Percentiles rank a stretch among this genome's conserved stretches.
phyloP scores from a whole-genome alignment of 768 basidiomycete genomes.

The Boletellus ananas region DNA sequence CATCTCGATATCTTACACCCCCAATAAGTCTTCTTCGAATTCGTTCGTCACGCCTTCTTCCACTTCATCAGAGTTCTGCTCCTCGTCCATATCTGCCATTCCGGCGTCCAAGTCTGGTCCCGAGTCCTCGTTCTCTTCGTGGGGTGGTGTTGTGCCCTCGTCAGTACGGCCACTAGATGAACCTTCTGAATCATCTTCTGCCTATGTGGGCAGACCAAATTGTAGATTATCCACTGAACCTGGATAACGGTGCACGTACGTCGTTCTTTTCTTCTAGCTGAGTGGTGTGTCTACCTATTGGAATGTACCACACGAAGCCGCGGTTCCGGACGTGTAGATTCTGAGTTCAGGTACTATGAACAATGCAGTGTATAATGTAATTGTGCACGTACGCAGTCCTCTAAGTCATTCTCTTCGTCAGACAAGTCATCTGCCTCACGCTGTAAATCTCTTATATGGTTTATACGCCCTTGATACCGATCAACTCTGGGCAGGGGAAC shows the following conservation, averaged over 20 bases:
- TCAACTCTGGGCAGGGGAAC: conserved; percentile 49
- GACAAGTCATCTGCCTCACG: conserved; percentile 81
- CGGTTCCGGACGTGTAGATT: conserved; percentile 58
- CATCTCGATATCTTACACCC: conserved; percentile 4
- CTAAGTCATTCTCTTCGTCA: conserved; percentile 80
- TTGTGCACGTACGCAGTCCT: conserved; percentile 54
- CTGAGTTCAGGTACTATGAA: conserved; percentile 33
- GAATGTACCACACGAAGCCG: conserved; percentile 64
- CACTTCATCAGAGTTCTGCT: conserved; percentile 40
- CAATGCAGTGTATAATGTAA: not conserved
- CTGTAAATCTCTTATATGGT: conserved; percentile 61
- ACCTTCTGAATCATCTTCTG: conserved; percentile 34
- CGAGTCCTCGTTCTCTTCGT: conserved; percentile 41
- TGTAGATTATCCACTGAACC: not conserved
- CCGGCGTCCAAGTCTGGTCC: conserved; percentile 36
- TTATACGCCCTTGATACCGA: conserved; percentile 54
- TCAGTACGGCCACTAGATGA: conserved; percentile 32
- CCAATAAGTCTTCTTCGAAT: conserved; percentile 45
- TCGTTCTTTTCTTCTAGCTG: conserved; percentile 84
- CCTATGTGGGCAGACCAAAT: conserved; percentile 18
- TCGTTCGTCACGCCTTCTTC: conserved; percentile 50
- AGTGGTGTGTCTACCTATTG: conserved; percentile 70
- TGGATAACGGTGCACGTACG: conserved; percentile 37
- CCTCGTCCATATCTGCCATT: conserved; percentile 42
- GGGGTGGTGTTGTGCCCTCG: conserved; percentile 27